Base-by-base conservation (phyloP, 805 yeast species). In the Candida anglica region DNA sequence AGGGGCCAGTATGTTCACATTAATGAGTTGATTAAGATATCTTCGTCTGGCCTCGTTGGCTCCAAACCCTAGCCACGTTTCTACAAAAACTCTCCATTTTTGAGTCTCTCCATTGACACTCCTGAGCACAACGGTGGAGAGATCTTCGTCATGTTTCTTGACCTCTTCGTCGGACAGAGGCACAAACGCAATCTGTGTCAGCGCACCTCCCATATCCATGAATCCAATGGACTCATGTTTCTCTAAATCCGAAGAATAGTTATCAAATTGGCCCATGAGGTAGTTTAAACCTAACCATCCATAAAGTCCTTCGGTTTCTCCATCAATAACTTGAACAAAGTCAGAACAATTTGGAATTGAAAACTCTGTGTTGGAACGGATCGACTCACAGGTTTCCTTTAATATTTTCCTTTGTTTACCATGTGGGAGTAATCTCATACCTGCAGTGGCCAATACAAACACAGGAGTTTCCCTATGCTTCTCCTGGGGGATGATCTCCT, bases 201-300 rank as follows among this genome's bases (percentile, higher is more conserved):
- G 87, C 0, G 98, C 98, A 10, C 98, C 98, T 11, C 98, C 98
- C 98, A 93, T 93, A 57, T 93, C 98, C 91, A 93, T 83, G 48
- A 93, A 91, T 4, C 98, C 98, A 43, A 74, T 81, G 0, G 95
- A 79, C n/a, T 59, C 58, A 46, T 74, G 83, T 3, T 9, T 9
- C 10, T 9, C 23, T 9, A 11, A 21, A 2, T 42, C 35, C 5
- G 60, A 44, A 23, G 10, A 10, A 45, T 70, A 74, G 34, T 71
- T 54, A 40, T 80, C 69, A 31, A 85, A 64, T 39, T 75, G 75
- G 1, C 85, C 82, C 58, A 82, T 73, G 36, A 93, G 60, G 58
- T 91, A 93, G 55, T 93, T 93, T 30, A 93, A 66, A 0, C 91
- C 93, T 19, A 93, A 57, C 98, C 98, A 93, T 11, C 98, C 98